phyloP scores from a whole-genome alignment of 306 rosid genomes.

The Gynostemma pentaphyllum region DNA sequence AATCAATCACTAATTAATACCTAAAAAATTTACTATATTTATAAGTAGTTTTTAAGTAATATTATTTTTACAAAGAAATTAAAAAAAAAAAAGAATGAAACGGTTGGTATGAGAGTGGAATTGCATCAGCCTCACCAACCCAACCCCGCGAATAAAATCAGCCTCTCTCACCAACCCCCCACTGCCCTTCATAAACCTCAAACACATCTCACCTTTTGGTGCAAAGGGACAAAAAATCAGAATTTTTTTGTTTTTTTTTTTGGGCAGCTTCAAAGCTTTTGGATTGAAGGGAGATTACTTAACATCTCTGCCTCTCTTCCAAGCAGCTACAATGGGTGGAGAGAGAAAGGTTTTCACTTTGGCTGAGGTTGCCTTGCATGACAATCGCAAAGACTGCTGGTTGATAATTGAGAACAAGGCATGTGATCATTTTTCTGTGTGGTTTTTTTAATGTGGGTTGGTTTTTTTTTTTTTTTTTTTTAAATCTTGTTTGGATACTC shows the following conservation, averaged over 20 bases:
- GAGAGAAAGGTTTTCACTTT: conserved; percentile 42
- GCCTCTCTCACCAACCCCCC: background rate
- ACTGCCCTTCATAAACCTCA: background rate
- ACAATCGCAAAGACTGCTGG: conserved; percentile 62
- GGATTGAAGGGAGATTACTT: background rate
- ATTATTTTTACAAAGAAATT: background rate
- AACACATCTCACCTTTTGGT: no score
- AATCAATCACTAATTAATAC: no score
- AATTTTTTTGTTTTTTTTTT: no score
- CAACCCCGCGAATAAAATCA: background rate
- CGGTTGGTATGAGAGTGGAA: conserved; percentile 2
- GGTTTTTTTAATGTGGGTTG: background rate
- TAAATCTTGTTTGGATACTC: background rate
- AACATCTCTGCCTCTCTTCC: background rate
- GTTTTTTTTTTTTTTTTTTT: background rate
- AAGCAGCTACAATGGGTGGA: conserved; percentile 35
- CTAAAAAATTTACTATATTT: no score
- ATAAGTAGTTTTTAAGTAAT: background rate
- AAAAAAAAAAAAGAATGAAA: background rate
- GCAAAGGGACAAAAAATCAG: background rate
- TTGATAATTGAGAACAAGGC: conserved; percentile 74
- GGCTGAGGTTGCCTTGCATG: conserved; percentile 55
- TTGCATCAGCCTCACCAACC: conserved; percentile 1
- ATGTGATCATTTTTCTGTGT: background rate
- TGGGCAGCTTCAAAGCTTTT: background rate